Evolutionary conservation across 352 stramenopile genomes (phyloP).

Genomic region (Globisporangium lucens): DNA sequence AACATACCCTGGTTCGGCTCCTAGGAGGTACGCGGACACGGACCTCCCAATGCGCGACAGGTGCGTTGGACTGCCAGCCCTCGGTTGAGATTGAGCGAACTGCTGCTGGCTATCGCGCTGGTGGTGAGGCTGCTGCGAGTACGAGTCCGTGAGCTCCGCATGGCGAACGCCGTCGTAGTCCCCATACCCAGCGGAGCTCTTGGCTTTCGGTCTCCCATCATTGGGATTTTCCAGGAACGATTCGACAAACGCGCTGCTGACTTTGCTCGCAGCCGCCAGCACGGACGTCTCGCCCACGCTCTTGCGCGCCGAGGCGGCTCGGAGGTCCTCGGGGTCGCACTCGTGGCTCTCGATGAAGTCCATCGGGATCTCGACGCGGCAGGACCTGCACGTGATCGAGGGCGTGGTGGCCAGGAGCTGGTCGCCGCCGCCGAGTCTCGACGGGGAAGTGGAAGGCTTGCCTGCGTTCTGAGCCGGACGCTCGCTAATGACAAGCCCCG

Average conservation of each 20-base stretch:
- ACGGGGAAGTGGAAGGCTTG: conserved; percentile 1
- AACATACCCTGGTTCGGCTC: neutral
- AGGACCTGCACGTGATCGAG: conserved; percentile 52
- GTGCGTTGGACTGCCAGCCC: conserved; percentile 3
- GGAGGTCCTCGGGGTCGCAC: conserved; percentile 27
- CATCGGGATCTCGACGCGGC: conserved; percentile 42
- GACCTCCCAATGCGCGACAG: conserved; percentile 16
- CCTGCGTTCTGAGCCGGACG: neutral
- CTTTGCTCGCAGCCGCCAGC: neutral
- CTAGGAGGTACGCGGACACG: conserved; percentile 8
- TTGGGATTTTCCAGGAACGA: neutral
- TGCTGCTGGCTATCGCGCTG: neutral
- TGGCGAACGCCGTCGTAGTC: conserved; percentile 4
- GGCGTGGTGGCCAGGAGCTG: conserved; percentile 9
- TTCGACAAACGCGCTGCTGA: conserved; percentile 9
- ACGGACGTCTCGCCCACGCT: neutral
- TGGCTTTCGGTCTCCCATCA: neutral
- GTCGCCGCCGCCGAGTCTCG: neutral
- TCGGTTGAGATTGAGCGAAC: neutral
- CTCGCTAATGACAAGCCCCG: conserved; percentile 52
- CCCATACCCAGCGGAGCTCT: neutral
- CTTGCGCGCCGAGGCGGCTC: conserved; percentile 19
- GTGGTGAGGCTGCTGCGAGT: neutral
- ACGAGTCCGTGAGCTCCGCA: neutral
- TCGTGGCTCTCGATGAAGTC: conserved; percentile 70